Conservation (phyloP, 352 stramenopile species). For the Aphanomyces cochlioides region DNA sequence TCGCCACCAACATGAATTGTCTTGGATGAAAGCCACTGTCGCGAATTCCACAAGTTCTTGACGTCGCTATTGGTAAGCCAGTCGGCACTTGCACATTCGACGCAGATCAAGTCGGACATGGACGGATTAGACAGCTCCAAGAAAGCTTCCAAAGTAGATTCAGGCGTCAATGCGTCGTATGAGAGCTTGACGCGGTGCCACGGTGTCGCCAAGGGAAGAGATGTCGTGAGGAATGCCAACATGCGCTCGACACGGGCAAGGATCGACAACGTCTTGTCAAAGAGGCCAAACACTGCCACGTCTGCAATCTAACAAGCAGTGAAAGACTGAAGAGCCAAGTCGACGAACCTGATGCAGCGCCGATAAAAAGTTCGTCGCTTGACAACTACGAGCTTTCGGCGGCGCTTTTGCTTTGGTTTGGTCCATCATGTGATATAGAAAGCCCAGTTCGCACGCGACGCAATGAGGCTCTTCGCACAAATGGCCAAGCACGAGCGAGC, state of each 20-base stretch:
- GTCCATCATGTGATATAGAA: conserved; percentile 33
- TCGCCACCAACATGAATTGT: background rate
- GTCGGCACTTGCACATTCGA: background rate
- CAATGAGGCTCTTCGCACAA: conserved; percentile 14
- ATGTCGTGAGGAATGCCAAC: conserved; percentile 13
- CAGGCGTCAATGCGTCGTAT: conserved; percentile 1
- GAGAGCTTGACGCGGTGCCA: conserved; percentile 1
- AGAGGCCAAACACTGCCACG: conserved; percentile 17
- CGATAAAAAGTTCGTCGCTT: conserved; percentile 27
- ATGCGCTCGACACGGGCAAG: conserved; percentile 16
- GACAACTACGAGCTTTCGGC: conserved; percentile 17
- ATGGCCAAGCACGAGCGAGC: conserved; percentile 1
- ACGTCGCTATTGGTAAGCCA: conserved; percentile 18
- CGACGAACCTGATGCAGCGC: conserved; percentile 22
- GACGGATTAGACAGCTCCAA: background rate
- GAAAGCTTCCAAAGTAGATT: background rate
- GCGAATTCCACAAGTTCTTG: conserved; percentile 20
- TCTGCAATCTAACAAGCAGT: background rate
- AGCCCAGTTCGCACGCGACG: conserved; percentile 29
- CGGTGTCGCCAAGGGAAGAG: background rate
- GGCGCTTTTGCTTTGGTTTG: conserved; percentile 12
- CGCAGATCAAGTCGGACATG: background rate
- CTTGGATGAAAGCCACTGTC: background rate
- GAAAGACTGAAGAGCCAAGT: background rate
- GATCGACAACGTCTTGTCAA: conserved; percentile 24